phyloP scores from a whole-genome alignment of 352 stramenopile species.

The Phytophthora sojae region DNA sequence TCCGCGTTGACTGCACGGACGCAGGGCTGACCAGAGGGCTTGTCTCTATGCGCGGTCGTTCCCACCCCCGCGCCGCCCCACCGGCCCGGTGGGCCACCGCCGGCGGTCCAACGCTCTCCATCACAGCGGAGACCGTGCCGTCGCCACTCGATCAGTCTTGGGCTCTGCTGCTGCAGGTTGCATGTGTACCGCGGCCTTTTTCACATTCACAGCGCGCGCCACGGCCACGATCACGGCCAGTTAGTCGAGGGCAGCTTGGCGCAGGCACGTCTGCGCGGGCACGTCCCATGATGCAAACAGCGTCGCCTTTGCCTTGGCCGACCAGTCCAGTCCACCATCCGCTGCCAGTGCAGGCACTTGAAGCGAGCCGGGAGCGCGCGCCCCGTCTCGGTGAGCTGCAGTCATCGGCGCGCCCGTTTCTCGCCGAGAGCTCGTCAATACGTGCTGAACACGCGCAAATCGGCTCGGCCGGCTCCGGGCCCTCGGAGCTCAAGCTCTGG shows the following conservation, averaged over 20 bases:
- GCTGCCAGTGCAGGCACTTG: constrained; percentile 32
- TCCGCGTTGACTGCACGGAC: constrained; percentile 28
- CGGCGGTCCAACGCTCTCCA: background rate
- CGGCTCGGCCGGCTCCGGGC: constrained; percentile 5
- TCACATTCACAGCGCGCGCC: background rate
- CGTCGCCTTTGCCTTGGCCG: too few species aligned
- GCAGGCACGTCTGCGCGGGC: constrained; percentile 14
- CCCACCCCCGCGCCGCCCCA: constrained; percentile 20
- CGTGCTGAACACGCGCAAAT: constrained; percentile 34
- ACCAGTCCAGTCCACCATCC: constrained; percentile 22
- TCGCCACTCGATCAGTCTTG: constrained; percentile 40
- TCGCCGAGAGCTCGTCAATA: constrained; percentile 28
- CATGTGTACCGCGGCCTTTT: background rate
- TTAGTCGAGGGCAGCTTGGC: constrained; percentile 7
- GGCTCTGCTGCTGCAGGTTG: background rate
- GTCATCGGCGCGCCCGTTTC: constrained; percentile 31
- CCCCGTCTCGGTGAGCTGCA: constrained; percentile 34
- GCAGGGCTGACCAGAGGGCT: constrained; percentile 27
- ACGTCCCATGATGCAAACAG: background rate
- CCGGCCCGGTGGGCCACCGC: background rate
- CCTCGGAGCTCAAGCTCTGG: constrained; percentile 28
- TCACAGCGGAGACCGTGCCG: constrained; percentile 12
- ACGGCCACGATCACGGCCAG: constrained; percentile 18
- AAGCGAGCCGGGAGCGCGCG: constrained; percentile 5
- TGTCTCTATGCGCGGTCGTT: constrained; percentile 31